These are phyloP conservation scores for Pseudogymnoascus sp. DNA, from an alignment of 2,329 filamentous ascomycete genomes.

Conservation along the genomic window DNA sequence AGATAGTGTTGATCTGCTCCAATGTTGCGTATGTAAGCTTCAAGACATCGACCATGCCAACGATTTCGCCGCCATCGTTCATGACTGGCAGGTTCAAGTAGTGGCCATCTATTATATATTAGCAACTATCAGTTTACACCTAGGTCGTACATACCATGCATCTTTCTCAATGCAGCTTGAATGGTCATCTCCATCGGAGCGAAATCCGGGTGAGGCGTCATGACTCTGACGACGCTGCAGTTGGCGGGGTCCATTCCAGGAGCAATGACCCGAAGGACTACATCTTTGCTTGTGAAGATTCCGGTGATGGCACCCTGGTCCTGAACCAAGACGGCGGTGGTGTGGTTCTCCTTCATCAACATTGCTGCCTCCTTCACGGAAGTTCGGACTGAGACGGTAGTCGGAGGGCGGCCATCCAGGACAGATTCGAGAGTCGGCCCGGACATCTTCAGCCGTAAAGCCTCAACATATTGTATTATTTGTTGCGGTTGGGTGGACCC, in stretches of 20 bases:
- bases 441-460: constrained; percentile 91
- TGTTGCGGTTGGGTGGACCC: constrained; percentile 94
- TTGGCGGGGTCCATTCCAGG: constrained; percentile 88
- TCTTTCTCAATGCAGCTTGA: constrained; percentile 93
- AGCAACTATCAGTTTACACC: constrained; percentile 18
- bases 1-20: constrained; percentile 96
- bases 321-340: constrained; percentile 90
- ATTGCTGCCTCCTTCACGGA: constrained; percentile 93
- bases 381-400: constrained; percentile 89
- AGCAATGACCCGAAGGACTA: constrained; percentile 94
- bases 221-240: constrained; percentile 96
- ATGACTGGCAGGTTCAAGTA: constrained; percentile 98
- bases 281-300: constrained; percentile 99
- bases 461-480: constrained; percentile 98
- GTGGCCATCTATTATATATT: constrained; percentile 66
- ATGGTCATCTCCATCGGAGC: constrained; percentile 99
- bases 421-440: constrained; percentile 94
- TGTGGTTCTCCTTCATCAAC: constrained; percentile 98
- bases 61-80: constrained; percentile 94
- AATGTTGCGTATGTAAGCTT: constrained; percentile 97
- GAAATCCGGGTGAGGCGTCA: constrained; percentile 98
- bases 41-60: constrained; percentile 98
- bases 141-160: constrained; percentile 70
- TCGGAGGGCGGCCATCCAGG: constrained; percentile 82
- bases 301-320: constrained; percentile 96